Conservation (phyloP, 345 rosid species). For the Linum tenue region DNA sequence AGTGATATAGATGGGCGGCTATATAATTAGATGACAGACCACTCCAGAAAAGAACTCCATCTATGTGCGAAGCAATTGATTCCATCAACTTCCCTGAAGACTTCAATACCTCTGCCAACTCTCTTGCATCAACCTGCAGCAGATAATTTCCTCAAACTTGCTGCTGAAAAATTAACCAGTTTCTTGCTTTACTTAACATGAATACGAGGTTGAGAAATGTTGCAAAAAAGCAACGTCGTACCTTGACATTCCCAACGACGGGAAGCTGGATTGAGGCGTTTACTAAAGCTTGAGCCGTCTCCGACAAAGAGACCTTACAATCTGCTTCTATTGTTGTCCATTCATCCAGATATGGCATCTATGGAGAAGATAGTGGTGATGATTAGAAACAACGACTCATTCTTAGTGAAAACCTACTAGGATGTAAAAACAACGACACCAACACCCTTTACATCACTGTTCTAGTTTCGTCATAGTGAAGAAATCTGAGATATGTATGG, state of each 20-base stretch:
- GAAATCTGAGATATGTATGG: no score
- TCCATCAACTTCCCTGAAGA: constrained; percentile 57
- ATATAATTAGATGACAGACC: no score
- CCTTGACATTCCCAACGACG: constrained; percentile 44
- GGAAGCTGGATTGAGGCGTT: constrained; percentile 59
- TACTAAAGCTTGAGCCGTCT: constrained; percentile 47
- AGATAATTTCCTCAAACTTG: background rate
- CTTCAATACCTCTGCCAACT: constrained; percentile 49
- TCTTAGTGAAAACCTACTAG: background rate
- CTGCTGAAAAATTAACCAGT: background rate
- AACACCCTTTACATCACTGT: no score
- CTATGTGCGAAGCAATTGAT: constrained; percentile 32
- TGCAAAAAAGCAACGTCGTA: constrained; percentile 11
- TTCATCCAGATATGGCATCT: constrained; percentile 71
- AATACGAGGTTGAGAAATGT: background rate
- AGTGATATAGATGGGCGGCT: no score
- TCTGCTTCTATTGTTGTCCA: constrained; percentile 53
- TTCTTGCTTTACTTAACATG: background rate
- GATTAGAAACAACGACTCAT: constrained; percentile 4
- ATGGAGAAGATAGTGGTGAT: constrained; percentile 2
- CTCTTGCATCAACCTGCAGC: constrained; percentile 50
- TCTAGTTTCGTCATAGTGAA: no score
- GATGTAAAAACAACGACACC: background rate
- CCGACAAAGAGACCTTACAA: constrained; percentile 43
- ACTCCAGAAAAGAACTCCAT: no score